These are phyloP conservation scores for Mrakia blollopis DNA, from an alignment of 768 basidiomycete species.

Conservation along the genomic window DNA sequence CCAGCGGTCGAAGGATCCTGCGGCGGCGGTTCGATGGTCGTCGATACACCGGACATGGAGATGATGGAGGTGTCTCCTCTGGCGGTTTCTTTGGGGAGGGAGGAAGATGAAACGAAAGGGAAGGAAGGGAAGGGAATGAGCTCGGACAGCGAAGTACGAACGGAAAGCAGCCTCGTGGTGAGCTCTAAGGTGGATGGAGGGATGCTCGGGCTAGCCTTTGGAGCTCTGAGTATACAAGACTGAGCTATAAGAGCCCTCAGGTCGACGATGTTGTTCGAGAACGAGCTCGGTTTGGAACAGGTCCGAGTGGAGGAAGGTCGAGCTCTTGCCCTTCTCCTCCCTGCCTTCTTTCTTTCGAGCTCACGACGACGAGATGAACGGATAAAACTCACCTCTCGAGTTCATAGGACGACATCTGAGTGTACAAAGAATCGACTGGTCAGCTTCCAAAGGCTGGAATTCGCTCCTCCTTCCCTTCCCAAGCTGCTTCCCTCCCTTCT, in stretches of 20 bases:
- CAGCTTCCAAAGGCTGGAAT: too few species aligned
- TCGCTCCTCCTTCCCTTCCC: too few species aligned
- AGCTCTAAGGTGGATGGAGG: too few species aligned
- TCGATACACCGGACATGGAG: conserved; percentile 53
- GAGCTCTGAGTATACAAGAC: background rate
- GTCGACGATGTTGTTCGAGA: too few species aligned
- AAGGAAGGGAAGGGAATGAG: background rate
- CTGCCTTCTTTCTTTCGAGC: background rate
- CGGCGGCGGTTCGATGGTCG: conserved; percentile 28
- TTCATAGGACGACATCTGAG: conserved; percentile 97
- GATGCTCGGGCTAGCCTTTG: background rate
- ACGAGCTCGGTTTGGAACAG: background rate
- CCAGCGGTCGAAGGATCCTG: conserved; percentile 16
- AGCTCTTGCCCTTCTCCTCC: background rate
- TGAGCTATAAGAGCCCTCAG: too few species aligned
- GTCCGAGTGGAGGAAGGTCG: background rate
- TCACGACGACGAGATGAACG: background rate
- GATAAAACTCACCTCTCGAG: conserved; percentile 62
- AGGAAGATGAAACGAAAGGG: background rate
- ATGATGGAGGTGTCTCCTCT: conserved; percentile 91
- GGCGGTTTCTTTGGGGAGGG: conserved; percentile 61
- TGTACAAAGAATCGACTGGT: conserved; percentile 37
- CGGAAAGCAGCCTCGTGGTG: too few species aligned
- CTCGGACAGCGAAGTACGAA: background rate
- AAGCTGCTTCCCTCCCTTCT: background rate